A percentile compares a stretch with the other conserved stretches of the same genome.
Evolutionary conservation across 805 yeast species (phyloP).

Genomic region (Candida tallmaniae): DNA sequence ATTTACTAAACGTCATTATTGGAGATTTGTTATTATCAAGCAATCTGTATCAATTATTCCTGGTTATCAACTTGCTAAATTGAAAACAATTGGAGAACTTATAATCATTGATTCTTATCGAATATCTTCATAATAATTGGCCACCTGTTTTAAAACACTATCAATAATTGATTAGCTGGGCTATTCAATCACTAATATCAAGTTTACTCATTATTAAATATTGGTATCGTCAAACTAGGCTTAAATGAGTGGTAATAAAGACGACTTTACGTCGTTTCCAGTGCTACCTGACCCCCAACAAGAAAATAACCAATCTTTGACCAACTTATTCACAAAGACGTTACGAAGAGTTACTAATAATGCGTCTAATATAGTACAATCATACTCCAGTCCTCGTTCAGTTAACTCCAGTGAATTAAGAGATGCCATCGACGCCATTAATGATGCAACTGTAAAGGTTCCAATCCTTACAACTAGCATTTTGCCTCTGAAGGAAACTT

Average conservation of each 20-base stretch:
- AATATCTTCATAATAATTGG: no score
- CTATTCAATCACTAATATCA: no score
- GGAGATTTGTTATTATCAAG: no score
- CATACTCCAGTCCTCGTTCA: constrained; percentile 13
- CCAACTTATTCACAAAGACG: constrained; percentile 33
- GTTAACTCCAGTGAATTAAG: constrained; percentile 4
- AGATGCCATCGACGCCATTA: constrained; percentile 5
- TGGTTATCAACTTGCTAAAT: no score
- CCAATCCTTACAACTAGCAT: constrained; percentile 4
- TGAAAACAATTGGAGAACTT: no score
- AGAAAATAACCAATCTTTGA: constrained; percentile 27
- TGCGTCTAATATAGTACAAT: constrained; percentile 32
- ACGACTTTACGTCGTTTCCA: constrained; percentile 39
- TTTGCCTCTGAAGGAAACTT: not conserved
- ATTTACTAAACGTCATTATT: no score
- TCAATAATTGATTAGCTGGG: no score
- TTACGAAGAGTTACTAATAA: constrained; percentile 39
- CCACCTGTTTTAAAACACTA: no score
- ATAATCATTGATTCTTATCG: no score
- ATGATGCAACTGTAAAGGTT: constrained; percentile 7
- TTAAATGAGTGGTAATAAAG: not conserved
- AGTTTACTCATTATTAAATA: no score
- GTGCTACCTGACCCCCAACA: constrained; percentile 40
- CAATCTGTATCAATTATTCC: no score
- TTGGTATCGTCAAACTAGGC: no score